Evolutionary conservation across 2,329 filamentous ascomycete species (phyloP), one percentile per base, ranked within the genome.

Genomic region (Aspergillus niger): DNA sequence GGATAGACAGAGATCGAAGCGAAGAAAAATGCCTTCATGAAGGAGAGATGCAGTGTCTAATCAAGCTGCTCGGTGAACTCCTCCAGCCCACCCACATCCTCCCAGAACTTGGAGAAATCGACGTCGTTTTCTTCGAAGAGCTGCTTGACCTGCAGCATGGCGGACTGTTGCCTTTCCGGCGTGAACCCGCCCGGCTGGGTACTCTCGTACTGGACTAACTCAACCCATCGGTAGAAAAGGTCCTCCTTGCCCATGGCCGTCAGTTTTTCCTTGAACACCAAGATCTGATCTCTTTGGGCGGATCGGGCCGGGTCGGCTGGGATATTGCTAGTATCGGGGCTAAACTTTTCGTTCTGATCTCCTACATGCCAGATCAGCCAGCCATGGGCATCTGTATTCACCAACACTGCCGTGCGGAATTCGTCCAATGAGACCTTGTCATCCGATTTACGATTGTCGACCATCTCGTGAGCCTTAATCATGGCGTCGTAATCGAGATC

Each of bases 171-270:
- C 70, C 87, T 84, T 72, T 92, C 89, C 0, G 83, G 79, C 1
- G 89, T 90, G 71, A 96, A 96, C 0, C 91, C 91, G 17, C 89
- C 91, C 0, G 92, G 90, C 66, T 85, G 85, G 38, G 87, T 89
- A 44, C 91, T 89, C 77, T 97, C 92, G 70, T 87, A 96, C 77
- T 97, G 92, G 53, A 97, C 88, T 71, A 96, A 85, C 79, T 97
- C 93, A 52, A 97, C 91, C 92, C 92, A 97, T 58, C 89, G 86
- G 79, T 91, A 97, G 79, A 97, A 97, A 56, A 97, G 76, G 65
- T 90, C 87, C 75, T 97, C 93, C 77, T 97, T 96, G 47, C 90
- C 92, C 76, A 95, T 82, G 2, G 83, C 83, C 1, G 85, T 83
- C 67, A 97, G 82, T 20, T 87, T 87, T 47, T 95, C 89, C 68